Evolutionary conservation across 169 alveolate genomes (phyloP).

Genomic region (Babesia gibsoni): DNA sequence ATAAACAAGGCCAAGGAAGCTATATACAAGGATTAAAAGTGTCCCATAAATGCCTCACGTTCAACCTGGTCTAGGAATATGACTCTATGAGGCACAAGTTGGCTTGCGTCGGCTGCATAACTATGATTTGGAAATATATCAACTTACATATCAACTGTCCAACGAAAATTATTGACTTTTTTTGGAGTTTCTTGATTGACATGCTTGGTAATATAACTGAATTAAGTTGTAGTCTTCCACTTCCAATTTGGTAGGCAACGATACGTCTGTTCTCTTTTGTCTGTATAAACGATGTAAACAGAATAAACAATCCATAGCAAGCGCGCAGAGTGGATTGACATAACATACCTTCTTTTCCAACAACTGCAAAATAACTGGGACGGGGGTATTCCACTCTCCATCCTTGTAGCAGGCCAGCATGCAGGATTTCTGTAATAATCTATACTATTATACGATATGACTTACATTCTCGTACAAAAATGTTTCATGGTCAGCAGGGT

Average conservation of each 20-base stretch:
- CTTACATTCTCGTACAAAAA: slow-evolving; percentile 28
- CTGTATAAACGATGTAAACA: too few species aligned
- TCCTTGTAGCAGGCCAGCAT: slow-evolving; percentile 41
- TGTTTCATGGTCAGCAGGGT: slow-evolving; percentile 4
- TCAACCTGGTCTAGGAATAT: slow-evolving; percentile 32
- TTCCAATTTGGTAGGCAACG: slow-evolving; percentile 73
- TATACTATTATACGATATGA: background rate
- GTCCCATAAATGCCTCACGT: slow-evolving; percentile 46
- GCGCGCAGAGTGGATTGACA: too few species aligned
- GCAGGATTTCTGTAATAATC: background rate
- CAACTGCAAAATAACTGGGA: slow-evolving; percentile 51
- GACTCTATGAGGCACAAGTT: slow-evolving; percentile 50
- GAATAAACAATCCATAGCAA: too few species aligned
- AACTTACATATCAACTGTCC: slow-evolving; percentile 57
- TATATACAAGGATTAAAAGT: slow-evolving; percentile 1
- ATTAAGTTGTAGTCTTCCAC: slow-evolving; percentile 71
- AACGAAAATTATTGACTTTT: slow-evolving; percentile 43
- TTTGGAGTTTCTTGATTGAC: slow-evolving; percentile 54
- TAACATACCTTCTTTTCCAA: slow-evolving; percentile 32
- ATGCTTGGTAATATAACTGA: slow-evolving; percentile 63
- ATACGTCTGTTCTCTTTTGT: slow-evolving; percentile 14
- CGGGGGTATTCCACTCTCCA: slow-evolving; percentile 49
- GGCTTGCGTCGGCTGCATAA: slow-evolving; percentile 26
- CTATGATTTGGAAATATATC: background rate
- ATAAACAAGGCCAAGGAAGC: background rate